phyloP scores from a whole-genome alignment of 768 basidiomycete species.

The Melanogaster broomeanus region DNA sequence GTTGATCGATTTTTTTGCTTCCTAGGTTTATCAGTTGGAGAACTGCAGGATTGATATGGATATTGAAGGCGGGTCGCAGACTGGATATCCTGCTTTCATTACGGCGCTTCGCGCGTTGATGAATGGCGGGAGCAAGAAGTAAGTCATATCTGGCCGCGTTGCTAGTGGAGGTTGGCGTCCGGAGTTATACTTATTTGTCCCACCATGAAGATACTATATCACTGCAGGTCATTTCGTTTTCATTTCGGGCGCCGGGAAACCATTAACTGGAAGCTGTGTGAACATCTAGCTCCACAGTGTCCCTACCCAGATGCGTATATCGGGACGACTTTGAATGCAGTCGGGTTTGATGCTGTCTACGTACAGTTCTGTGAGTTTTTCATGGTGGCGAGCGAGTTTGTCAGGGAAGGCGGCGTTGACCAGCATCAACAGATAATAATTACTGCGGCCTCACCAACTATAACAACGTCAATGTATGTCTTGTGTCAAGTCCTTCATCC shows the following conservation, averaged over 20 bases:
- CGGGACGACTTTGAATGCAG: slow-evolving; percentile 41
- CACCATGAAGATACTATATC: slow-evolving; percentile 40
- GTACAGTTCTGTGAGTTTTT: slow-evolving; percentile 46
- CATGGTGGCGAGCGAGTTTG: slow-evolving; percentile 12
- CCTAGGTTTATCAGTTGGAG: not conserved
- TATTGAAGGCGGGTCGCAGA: slow-evolving; percentile 44
- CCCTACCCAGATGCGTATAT: slow-evolving; percentile 50
- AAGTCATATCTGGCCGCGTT: slow-evolving; percentile 9
- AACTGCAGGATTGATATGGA: slow-evolving; percentile 42
- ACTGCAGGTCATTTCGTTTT: slow-evolving; percentile 36
- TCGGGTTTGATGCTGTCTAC: slow-evolving; percentile 50
- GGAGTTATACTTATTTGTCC: too few relatives aligned
- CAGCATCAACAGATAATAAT: slow-evolving; percentile 42
- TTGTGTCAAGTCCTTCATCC: not conserved
- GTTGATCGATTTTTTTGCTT: not conserved
- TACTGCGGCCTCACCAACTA: slow-evolving; percentile 42
- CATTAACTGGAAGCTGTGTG: not conserved
- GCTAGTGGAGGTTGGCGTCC: too few relatives aligned
- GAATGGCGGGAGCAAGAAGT: slow-evolving; percentile 28
- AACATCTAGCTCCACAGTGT: slow-evolving; percentile 39
- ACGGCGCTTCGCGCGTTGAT: slow-evolving; percentile 27
- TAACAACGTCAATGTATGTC: slow-evolving; percentile 41
- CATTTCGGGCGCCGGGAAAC: not conserved
- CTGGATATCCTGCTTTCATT: slow-evolving; percentile 32
- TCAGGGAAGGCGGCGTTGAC: not conserved